These are phyloP conservation scores for Coniochaeta ligniaria DNA, from an alignment of 2,329 filamentous ascomycete genomes.

Conservation along the genomic window DNA sequence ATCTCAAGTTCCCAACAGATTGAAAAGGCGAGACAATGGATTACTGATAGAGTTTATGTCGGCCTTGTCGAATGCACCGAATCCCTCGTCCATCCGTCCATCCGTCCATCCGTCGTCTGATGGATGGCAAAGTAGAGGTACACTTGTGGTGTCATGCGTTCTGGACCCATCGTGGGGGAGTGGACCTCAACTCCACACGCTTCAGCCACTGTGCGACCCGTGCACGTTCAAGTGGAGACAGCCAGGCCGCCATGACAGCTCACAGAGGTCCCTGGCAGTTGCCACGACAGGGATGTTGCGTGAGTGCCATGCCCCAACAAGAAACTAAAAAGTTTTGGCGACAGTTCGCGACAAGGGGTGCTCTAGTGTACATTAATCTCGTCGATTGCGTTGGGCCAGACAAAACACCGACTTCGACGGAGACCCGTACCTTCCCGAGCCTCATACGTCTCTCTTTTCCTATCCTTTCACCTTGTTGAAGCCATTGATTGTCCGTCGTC, in stretches of 20 bases:
- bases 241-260: not conserved
- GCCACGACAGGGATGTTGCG: constrained; percentile 6
- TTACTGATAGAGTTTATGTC: not conserved
- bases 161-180: constrained; percentile 1
- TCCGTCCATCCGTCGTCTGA: not conserved
- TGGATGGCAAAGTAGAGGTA: not conserved
- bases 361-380: not conserved
- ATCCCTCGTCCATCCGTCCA: not conserved
- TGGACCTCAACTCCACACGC: not conserved
- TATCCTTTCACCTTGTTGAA: not conserved
- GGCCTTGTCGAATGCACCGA: not conserved
- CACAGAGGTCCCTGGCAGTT: constrained; percentile 5
- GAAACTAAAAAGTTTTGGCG: constrained; percentile 21
- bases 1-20: not conserved
- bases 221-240: not conserved
- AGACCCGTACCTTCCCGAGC: not conserved
- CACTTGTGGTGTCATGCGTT: not conserved
- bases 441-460: not conserved
- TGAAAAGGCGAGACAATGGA: not conserved
- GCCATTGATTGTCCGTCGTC: not conserved
- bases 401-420: not conserved
- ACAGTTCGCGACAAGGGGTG: constrained; percentile 4
- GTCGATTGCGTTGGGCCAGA: constrained; percentile 1
- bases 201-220: not conserved
- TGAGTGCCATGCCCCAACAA: constrained; percentile 23